These are phyloP conservation scores for Moelleriella libera DNA, from an alignment of 2,329 filamentous ascomycete genomes.

Conservation along the genomic window DNA sequence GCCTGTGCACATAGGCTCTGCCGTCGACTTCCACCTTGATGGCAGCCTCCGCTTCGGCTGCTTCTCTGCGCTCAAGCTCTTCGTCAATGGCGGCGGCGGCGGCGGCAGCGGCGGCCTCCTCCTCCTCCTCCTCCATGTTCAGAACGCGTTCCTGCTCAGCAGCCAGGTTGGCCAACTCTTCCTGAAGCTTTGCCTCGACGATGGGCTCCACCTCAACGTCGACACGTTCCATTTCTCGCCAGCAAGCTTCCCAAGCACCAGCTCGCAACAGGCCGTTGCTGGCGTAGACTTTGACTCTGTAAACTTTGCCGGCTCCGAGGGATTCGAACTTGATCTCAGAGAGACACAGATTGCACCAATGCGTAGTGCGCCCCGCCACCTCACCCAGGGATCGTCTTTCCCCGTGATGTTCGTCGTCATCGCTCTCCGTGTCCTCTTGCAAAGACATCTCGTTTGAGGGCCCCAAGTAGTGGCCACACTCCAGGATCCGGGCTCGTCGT, in stretches of 20 bases:
- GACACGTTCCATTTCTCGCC: slow-evolving; percentile 97
- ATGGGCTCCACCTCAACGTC: slow-evolving; percentile 82
- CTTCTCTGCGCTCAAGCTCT: slow-evolving; percentile 12
- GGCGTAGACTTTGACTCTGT: slow-evolving; percentile 79
- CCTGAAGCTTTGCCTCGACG: slow-evolving; percentile 43
- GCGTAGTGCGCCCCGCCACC: slow-evolving; percentile 19
- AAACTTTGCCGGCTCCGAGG: slow-evolving; percentile 41
- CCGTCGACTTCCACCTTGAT: background rate
- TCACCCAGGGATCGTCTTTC: slow-evolving; percentile 12
- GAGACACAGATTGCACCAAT: slow-evolving; percentile 44
- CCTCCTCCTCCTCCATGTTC: slow-evolving; percentile 17
- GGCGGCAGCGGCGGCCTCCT: slow-evolving; percentile 8
- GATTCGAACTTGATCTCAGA: slow-evolving; percentile 40
- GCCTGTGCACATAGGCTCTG: background rate
- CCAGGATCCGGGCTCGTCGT: slow-evolving; percentile 52
- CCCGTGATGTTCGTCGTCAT: slow-evolving; percentile 18
- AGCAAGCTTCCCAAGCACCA: slow-evolving; percentile 84
- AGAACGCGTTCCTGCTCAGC: slow-evolving; percentile 27
- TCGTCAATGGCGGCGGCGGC: slow-evolving; percentile 5
- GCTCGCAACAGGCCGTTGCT: slow-evolving; percentile 89
- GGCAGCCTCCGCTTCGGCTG: slow-evolving; percentile 8
- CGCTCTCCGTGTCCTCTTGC: slow-evolving; percentile 29
- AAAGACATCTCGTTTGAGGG: slow-evolving; percentile 35
- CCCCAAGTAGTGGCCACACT: slow-evolving; percentile 64
- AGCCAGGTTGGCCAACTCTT: slow-evolving; percentile 44